phyloP scores from a whole-genome alignment of 2,329 filamentous ascomycete genomes.

The Hymenotorrendiella dingleyae region DNA sequence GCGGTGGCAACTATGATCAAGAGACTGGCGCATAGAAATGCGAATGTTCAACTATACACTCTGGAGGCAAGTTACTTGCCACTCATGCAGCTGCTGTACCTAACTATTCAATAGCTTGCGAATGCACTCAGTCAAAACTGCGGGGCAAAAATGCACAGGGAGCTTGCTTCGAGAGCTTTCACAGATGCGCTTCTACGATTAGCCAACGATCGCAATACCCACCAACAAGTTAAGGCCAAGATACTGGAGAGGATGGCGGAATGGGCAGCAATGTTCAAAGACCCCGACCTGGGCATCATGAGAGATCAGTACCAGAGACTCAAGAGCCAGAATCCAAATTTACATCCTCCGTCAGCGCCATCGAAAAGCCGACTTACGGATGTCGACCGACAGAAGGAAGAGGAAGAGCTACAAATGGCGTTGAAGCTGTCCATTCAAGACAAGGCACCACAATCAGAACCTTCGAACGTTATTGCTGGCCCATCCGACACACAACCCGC shows the following conservation, averaged over 20 bases:
- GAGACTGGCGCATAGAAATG: slow-evolving; percentile 66
- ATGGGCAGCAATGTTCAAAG: slow-evolving; percentile 92
- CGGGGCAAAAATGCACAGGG: slow-evolving; percentile 61
- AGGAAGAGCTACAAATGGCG: slow-evolving; percentile 95
- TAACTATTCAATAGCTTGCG: slow-evolving; percentile 44
- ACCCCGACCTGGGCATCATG: slow-evolving; percentile 95
- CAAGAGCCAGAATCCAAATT: slow-evolving; percentile 76
- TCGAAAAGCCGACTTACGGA: slow-evolving; percentile 90
- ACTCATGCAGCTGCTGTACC: neutral
- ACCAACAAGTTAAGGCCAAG: slow-evolving; percentile 94
- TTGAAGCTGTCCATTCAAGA: slow-evolving; percentile 89
- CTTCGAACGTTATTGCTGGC: slow-evolving; percentile 33
- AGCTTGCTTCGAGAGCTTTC: slow-evolving; percentile 66
- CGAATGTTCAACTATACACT: slow-evolving; percentile 73
- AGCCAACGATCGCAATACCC: slow-evolving; percentile 90
- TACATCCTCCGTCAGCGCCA: slow-evolving; percentile 88
- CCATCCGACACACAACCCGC: slow-evolving; percentile 35
- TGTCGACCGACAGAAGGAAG: slow-evolving; percentile 85
- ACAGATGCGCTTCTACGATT: slow-evolving; percentile 89
- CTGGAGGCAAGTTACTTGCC: slow-evolving; percentile 46
- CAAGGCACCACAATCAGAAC: slow-evolving; percentile 52
- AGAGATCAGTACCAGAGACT: slow-evolving; percentile 86
- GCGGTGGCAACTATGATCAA: slow-evolving; percentile 68
- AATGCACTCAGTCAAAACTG: slow-evolving; percentile 71
- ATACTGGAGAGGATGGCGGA: slow-evolving; percentile 94